phyloP scores from a whole-genome alignment of 2,329 filamentous ascomycete species.

The Sporothrix brasiliensis region DNA sequence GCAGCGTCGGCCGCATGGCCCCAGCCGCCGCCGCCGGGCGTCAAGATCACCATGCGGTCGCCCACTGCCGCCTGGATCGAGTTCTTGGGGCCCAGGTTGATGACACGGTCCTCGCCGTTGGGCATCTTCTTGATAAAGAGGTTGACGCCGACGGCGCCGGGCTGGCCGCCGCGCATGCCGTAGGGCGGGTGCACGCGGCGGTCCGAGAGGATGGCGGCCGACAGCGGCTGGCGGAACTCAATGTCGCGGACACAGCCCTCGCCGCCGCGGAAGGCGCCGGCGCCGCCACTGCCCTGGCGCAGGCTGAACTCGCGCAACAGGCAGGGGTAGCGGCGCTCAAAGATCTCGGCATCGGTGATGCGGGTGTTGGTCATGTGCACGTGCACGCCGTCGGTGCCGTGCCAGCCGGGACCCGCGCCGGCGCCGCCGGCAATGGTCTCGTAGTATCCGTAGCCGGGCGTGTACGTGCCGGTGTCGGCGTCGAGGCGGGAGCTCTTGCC shows the following conservation, averaged over 20 bases:
- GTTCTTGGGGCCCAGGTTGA: constrained; percentile 64
- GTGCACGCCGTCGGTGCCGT: constrained; percentile 41
- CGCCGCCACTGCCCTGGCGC: constrained; percentile 41
- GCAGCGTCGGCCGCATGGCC: constrained; percentile 42
- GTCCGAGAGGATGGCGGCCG: constrained; percentile 45
- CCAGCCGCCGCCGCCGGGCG: constrained; percentile 66
- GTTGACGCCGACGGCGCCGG: constrained; percentile 36
- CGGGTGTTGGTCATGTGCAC: constrained; percentile 44
- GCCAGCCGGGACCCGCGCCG: constrained; percentile 42
- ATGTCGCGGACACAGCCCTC: constrained; percentile 45
- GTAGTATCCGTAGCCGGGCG: constrained; percentile 40
- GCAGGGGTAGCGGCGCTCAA: constrained; percentile 45
- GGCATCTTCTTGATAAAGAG: constrained; percentile 33
- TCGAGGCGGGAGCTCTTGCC: constrained; percentile 36
- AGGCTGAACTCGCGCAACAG: constrained; percentile 43
- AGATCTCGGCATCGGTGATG: constrained; percentile 43
- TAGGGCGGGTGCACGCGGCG: constrained; percentile 44
- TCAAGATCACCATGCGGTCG: constrained; percentile 63
- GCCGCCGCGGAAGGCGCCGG: constrained; percentile 42
- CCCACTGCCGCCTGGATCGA: constrained; percentile 60
- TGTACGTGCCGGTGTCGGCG: constrained; percentile 33
- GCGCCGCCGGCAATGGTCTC: constrained; percentile 44
- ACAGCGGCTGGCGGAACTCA: constrained; percentile 42
- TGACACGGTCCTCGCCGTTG: constrained; percentile 36
- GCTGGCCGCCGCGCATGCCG: constrained; percentile 43